A percentile compares a stretch with the other conserved stretches of the same genome.
Evolutionary conservation across 176 grass and related monocot species (phyloP).

Genomic region (Triticum turgidum): DNA sequence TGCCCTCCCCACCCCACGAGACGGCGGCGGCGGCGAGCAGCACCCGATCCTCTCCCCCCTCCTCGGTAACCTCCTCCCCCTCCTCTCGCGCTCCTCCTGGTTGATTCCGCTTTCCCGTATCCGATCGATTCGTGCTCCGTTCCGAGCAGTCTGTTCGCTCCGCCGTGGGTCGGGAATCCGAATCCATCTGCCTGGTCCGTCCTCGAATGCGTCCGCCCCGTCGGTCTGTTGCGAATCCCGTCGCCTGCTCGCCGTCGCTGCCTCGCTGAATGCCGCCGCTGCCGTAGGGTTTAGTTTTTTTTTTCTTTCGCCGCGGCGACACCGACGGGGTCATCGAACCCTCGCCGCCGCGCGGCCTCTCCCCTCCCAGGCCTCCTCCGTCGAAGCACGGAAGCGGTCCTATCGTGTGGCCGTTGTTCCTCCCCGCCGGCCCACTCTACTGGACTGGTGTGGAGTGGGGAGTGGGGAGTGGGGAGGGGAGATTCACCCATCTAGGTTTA

Average conservation of each 20-base stretch:
- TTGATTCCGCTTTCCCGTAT: slow-evolving; percentile 3
- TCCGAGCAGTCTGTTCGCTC: not conserved
- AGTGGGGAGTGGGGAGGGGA: not conserved
- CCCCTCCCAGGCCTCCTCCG: not conserved
- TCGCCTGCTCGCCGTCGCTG: not conserved
- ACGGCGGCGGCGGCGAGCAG: not conserved
- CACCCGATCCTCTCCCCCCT: slow-evolving; percentile 2
- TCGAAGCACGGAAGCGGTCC: not conserved
- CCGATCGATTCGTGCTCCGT: not conserved
- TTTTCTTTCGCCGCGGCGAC: not conserved
- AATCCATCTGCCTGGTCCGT: not conserved
- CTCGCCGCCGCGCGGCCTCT: not conserved
- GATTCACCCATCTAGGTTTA: not conserved
- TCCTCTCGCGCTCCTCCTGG: not conserved
- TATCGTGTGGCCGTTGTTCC: not conserved
- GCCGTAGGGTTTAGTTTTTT: not conserved
- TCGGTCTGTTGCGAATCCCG: not conserved
- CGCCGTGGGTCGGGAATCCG: not conserved
- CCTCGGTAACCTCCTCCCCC: not conserved
- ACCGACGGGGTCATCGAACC: not conserved
- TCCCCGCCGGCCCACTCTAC: not conserved
- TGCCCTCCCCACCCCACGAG: slow-evolving; percentile 1
- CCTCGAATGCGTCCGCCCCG: not conserved
- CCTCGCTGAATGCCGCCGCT: not conserved
- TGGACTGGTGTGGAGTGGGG: not conserved